These are phyloP conservation scores for Abelmoschus esculentus DNA, from an alignment of 345 rosid species.

Conservation along the genomic window DNA sequence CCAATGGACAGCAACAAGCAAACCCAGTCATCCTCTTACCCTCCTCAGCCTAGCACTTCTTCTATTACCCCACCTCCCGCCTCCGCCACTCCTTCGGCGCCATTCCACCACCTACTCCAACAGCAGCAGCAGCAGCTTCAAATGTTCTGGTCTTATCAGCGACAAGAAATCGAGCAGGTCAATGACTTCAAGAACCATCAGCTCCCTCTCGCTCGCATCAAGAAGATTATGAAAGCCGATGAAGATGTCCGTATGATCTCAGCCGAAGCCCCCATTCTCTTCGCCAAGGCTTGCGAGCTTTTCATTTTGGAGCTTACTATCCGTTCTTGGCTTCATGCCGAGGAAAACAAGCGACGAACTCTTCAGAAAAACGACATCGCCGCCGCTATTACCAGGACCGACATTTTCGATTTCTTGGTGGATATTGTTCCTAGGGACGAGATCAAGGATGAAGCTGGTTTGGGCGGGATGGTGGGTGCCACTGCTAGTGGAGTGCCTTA, in stretches of 20 bases:
- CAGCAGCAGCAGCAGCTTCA: conserved; percentile 90
- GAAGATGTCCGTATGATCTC: conserved; percentile 99
- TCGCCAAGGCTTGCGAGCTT: no score
- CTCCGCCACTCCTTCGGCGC: conserved; percentile 31
- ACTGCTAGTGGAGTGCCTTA: conserved; percentile 80
- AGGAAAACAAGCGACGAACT: no score
- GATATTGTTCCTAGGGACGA: conserved; percentile 53
- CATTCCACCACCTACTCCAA: conserved; percentile 74
- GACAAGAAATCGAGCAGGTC: conserved; percentile 84
- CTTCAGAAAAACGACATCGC: no score
- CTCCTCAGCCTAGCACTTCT: conserved; percentile 21
- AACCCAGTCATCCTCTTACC: conserved; percentile 54
- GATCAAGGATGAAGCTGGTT: conserved; percentile 66
- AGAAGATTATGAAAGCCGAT: conserved; percentile 98
- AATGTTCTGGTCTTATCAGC: conserved; percentile 85
- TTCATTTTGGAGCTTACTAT: no score
- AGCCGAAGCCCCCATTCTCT: conserved; percentile 46
- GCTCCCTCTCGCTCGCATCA: conserved; percentile 88
- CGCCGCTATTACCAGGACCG: no score
- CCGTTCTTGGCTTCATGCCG: no score
- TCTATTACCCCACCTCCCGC: conserved; percentile 16
- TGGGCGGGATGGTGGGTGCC: conserved; percentile 50
- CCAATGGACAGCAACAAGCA: conserved; percentile 52
- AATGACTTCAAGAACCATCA: conserved; percentile 96
- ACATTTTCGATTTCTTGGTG: no score